Conservation (phyloP, 192 early-diverging fungal genomes). For the Entophlyctis luteolus region DNA sequence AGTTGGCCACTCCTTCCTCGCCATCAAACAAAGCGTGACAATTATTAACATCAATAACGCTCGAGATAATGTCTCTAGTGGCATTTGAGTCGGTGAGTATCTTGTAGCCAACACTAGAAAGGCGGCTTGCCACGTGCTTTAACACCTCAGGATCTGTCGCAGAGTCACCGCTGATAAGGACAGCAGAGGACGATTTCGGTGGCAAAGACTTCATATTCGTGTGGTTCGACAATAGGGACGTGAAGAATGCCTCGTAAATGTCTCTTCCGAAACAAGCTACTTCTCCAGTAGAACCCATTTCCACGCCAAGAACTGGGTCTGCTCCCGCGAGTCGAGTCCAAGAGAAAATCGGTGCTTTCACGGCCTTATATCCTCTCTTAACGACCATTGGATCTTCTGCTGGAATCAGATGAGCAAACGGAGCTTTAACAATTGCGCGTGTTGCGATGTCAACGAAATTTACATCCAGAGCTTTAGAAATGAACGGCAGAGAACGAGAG, state of each 20-base stretch:
- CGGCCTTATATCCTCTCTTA: slow-evolving; percentile 63
- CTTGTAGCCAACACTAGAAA: slow-evolving; percentile 61
- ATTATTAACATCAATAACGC: neutral
- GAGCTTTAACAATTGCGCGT: slow-evolving; percentile 68
- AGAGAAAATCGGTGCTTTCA: slow-evolving; percentile 94
- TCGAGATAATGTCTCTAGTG: slow-evolving; percentile 39
- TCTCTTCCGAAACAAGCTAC: slow-evolving; percentile 94
- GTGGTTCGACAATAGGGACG: slow-evolving; percentile 74
- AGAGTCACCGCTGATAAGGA: slow-evolving; percentile 64
- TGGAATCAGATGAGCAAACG: slow-evolving; percentile 43
- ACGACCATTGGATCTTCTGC: slow-evolving; percentile 43
- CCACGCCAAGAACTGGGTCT: slow-evolving; percentile 94
- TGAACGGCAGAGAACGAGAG: slow-evolving; percentile 96
- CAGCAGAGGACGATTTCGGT: slow-evolving; percentile 49
- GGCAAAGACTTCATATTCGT: slow-evolving; percentile 86
- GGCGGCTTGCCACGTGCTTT: slow-evolving; percentile 62
- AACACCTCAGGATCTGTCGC: slow-evolving; percentile 69
- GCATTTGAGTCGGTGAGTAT: slow-evolving; percentile 65
- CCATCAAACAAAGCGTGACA: slow-evolving; percentile 9
- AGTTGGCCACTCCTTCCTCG: slow-evolving; percentile 8
- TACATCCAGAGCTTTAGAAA: slow-evolving; percentile 86
- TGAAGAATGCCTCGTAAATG: slow-evolving; percentile 81
- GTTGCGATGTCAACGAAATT: slow-evolving; percentile 93
- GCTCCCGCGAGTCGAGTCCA: slow-evolving; percentile 94
- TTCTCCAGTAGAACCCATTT: slow-evolving; percentile 98